Evolutionary conservation across 78 protist genomes (phyloP).

Genomic region (slime mould (Dictyostelium discoideum)): DNA sequence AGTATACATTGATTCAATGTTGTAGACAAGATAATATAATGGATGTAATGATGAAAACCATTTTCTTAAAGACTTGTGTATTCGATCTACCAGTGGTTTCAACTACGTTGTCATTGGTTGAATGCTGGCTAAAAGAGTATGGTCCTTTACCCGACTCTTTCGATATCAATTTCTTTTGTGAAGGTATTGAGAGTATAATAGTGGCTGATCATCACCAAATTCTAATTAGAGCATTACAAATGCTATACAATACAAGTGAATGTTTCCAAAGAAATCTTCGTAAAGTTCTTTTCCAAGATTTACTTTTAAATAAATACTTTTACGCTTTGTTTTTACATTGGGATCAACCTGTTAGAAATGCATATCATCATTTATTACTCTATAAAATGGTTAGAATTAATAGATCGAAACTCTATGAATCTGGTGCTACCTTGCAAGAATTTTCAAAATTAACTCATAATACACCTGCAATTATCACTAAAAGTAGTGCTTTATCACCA

Average conservation of each 20-base stretch:
- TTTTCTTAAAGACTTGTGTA: conserved; percentile 64
- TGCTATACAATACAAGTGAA: conserved; percentile 57
- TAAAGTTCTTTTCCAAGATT: conserved; percentile 19
- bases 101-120: conserved; percentile 21
- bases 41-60: conserved; percentile 34
- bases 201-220: conserved; percentile 72
- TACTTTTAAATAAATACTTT: conserved; percentile 47
- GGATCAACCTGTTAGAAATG: conserved; percentile 80
- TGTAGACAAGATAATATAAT: conserved; percentile 28
- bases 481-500: conserved; percentile 22
- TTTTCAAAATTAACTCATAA: conserved; percentile 68
- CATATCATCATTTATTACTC: conserved; percentile 61
- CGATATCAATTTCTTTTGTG: conserved; percentile 74
- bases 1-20: conserved; percentile 15
- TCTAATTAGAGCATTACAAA: conserved; percentile 27
- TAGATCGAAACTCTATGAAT: conserved; percentile 30
- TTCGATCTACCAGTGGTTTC: conserved; percentile 30
- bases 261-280: conserved; percentile 53
- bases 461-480: conserved; percentile 25
- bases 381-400: conserved; percentile 81
- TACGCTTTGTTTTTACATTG: conserved; percentile 71
- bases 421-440: conserved; percentile 48
- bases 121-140: conserved; percentile 56
- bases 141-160: conserved; percentile 55
- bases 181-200: conserved; percentile 63